A percentile compares a stretch with the other conserved stretches of the same genome.
These are phyloP conservation scores for Amanita inopinata DNA, from an alignment of 768 basidiomycete genomes.

Conservation along the genomic window DNA sequence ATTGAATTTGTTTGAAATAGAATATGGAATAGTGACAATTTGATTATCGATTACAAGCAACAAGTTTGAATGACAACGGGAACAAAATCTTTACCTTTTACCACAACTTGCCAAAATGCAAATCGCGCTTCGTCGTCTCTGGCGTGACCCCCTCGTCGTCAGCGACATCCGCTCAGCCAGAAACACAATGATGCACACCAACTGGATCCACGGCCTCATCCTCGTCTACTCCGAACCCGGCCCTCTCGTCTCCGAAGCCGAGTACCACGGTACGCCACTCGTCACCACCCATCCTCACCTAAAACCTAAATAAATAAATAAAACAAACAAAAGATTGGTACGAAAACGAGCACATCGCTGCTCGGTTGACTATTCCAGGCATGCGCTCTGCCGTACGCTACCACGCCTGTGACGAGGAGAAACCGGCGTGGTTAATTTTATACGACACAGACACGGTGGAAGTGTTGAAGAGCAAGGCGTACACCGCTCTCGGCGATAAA, in stretches of 20 bases:
- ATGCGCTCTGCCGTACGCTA: conserved; percentile 21
- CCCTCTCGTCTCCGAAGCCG: conserved; percentile 16
- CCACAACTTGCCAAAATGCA: too few relatives aligned
- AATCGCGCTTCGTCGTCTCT: too few relatives aligned
- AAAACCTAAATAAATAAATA: too few relatives aligned
- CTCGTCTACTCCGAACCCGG: conserved; percentile 22
- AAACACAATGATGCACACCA: too few relatives aligned
- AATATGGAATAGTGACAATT: too few relatives aligned
- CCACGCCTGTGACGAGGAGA: conserved; percentile 17
- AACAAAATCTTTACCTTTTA: too few relatives aligned
- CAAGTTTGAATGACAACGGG: too few relatives aligned
- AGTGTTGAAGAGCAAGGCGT: conserved; percentile 16
- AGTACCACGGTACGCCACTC: conserved; percentile 22
- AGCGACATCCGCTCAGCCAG: too few relatives aligned
- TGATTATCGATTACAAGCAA: too few relatives aligned
- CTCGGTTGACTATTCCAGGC: conserved; percentile 19
- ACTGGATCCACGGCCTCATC: too few relatives aligned
- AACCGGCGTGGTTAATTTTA: conserved; percentile 21
- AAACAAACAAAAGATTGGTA: conserved; percentile 22
- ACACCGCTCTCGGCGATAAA: conserved; percentile 15
- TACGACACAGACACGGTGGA: conserved; percentile 20
- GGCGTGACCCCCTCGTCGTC: too few relatives aligned
- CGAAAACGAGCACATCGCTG: conserved; percentile 23
- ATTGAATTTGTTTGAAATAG: too few relatives aligned
- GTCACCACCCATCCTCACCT: not conserved